These are phyloP conservation scores for Suillus tomentosus DNA, from an alignment of 768 basidiomycete genomes.

Conservation along the genomic window DNA sequence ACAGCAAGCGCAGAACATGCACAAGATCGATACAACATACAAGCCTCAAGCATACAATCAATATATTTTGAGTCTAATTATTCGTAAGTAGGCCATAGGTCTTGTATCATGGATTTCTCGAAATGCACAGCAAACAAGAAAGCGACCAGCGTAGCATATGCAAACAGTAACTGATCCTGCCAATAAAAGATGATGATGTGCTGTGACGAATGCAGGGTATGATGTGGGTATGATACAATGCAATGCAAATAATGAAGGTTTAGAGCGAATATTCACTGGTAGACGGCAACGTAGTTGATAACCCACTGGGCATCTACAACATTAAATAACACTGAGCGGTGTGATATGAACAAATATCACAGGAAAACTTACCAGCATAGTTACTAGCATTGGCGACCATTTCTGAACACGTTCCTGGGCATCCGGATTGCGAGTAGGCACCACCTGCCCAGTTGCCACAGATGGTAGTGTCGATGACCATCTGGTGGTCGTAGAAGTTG, in stretches of 20 bases:
- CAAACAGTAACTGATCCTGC: neutral
- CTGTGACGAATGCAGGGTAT: constrained; percentile 1
- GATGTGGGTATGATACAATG: neutral
- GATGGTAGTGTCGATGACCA: constrained; percentile 44
- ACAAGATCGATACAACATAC: neutral
- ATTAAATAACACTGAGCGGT: constrained; percentile 4
- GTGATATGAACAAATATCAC: neutral
- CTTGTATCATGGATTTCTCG: neutral
- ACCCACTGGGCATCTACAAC: constrained; percentile 54
- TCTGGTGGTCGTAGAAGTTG: constrained; percentile 54
- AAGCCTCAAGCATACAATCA: neutral
- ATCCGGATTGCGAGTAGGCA: constrained; percentile 33
- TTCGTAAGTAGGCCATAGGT: neutral
- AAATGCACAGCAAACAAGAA: constrained; percentile 13
- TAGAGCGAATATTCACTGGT: constrained; percentile 32
- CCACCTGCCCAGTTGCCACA: constrained; percentile 34
- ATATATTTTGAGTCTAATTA: constrained; percentile 1
- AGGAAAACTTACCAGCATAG: constrained; percentile 44
- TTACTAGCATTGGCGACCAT: constrained; percentile 58
- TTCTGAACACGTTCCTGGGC: constrained; percentile 45
- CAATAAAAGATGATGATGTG: constrained; percentile 2
- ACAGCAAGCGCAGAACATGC: neutral
- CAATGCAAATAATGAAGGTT: neutral
- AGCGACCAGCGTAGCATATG: constrained; percentile 9
- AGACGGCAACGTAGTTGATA: constrained; percentile 58